Evolutionary conservation across 1,284 basidiomycete genomes (phyloP), one percentile per base, ranked within the genome.

Genomic region (Sphaerobolus stellatus): DNA sequence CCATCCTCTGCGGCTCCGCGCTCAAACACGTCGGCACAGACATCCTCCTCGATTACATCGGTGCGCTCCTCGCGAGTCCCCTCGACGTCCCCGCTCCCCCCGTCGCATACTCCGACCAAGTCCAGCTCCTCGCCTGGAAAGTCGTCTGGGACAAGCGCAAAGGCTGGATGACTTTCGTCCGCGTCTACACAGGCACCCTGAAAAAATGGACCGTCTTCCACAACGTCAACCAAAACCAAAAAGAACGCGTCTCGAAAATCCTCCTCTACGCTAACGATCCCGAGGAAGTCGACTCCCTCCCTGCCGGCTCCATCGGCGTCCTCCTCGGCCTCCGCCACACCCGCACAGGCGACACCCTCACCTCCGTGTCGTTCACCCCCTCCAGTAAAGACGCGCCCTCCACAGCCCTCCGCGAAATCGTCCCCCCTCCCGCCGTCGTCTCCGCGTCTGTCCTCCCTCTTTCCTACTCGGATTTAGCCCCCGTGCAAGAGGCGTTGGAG

Each of bases 151-250:
- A 94, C 67, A 86, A 84, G 59, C 82, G 81, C 57, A 82, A 80
- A 59, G 92, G 92, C 14, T 94, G 92, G 83, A 91, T 94, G 84
- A 94, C 92, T 1, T 95, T 93, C 65, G 86, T 95, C 31, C 79
- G 92, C 24, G 81, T 95, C 22, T 95, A 95, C 66, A 92, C 92
- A 92, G 84, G 88, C 27, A 87, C 80, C 18, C 69, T 92, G 31
- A 86, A 75, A n/a, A 79, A 76, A 22, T 83, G 87, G 52, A 84
- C 73, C 47, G 70, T 72, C 4, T 68, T 94, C n/a, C 67, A 83
- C 46, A 93, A 93, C 59, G 78, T 82, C 1, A 86, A 79, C 16
- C 81, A 83, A 14, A 82, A 84, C 54, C 78, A 84, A 61, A 83
- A 81, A 30, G 92, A 95, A 70, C 82, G 83, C 40, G 76, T 86